Base-by-base conservation (phyloP, 345 rosid species). In the Eucalyptus erythrocorys region DNA sequence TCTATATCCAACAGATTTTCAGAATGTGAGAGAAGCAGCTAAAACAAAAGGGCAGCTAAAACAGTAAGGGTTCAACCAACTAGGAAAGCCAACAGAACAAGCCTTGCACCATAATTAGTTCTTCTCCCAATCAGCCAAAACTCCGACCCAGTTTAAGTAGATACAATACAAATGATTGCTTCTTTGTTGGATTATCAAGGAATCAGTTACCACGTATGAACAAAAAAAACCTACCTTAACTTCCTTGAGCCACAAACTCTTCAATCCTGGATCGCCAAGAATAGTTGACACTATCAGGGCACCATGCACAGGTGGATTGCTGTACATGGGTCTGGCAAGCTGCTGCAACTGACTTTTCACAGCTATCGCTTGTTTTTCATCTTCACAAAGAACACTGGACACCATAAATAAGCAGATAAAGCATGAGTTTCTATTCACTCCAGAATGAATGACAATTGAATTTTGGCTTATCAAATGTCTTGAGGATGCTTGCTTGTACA, bases 311-410 rank as follows among this genome's bases (percentile, higher is more conserved):
- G 99, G 99, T 51, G 99, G 99, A 90, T 97, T 97, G 90, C 99
- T 97, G 94, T 97, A 97, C 99, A 96, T 96, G 87, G 99, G 99
- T 90, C 99, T 95, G 57, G 98, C 99, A 53, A 97, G 96, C 92
- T 94, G 99, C 94, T 97, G 99, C 95, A 97, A 90, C 93, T 97
- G 99, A 90, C 99, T 96, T 91, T 96, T 96, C 61, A 96, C 98
- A 30, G 97, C 90, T 89, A 94, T 95, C 0, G 99, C 98, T 93
- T 97, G 96, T 88, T 95, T 94, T 89, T 93, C 94, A 94, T 96
- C 94, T 88, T 95, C 97, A 87, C 99, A 97, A 32, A 97, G 93
- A 91, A 97, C 94, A 88, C 99, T 97, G 95, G 85, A 66, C 32
- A 24, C 86, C 85, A 48, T 27, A 9, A 45, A 76, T 40, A 40